A percentile compares a stretch with the other conserved stretches of the same genome.
These are phyloP conservation scores for Leptomonas pyrrhocoris DNA, from an alignment of 208 protist genomes.

Conservation along the genomic window DNA sequence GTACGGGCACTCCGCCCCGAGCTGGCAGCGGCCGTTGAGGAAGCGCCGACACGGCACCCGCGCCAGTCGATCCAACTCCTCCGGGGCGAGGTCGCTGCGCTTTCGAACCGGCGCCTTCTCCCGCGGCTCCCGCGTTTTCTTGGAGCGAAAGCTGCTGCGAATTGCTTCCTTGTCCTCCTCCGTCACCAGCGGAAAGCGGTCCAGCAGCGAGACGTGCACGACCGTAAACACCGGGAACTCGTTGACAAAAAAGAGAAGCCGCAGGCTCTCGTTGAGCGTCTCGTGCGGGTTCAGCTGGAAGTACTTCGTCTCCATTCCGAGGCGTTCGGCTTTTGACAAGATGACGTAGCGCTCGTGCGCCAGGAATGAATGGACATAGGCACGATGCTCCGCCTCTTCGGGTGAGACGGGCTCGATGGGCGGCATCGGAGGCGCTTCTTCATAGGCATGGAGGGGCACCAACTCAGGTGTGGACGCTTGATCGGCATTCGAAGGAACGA, in stretches of 20 bases:
- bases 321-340: slow-evolving; percentile 67
- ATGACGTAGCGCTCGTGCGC: slow-evolving; percentile 42
- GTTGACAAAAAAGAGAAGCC: slow-evolving; percentile 83
- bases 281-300: slow-evolving; percentile 57
- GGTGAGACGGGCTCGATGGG: slow-evolving; percentile 22
- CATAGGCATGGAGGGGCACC: slow-evolving; percentile 19
- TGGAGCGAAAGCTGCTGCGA: slow-evolving; percentile 66
- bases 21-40: slow-evolving; percentile 52
- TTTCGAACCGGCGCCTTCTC: slow-evolving; percentile 41
- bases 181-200: slow-evolving; percentile 59
- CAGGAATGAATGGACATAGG: slow-evolving; percentile 47
- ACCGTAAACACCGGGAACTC: slow-evolving; percentile 88
- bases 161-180: slow-evolving; percentile 74
- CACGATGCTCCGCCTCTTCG: slow-evolving; percentile 30
- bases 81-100: slow-evolving; percentile 47
- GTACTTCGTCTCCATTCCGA: slow-evolving; percentile 63
- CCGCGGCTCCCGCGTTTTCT: slow-evolving; percentile 15
- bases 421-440: slow-evolving; percentile 24
- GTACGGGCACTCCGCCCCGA: slow-evolving; percentile 68
- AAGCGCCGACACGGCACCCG: slow-evolving; percentile 76
- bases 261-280: slow-evolving; percentile 80
- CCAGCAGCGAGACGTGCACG: slow-evolving; percentile 43
- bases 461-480: neutral
- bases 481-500: neutral
- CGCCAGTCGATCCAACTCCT: slow-evolving; percentile 48